Evolutionary conservation across 768 basidiomycete species (phyloP).

Genomic region (Agaricus subrufescens): DNA sequence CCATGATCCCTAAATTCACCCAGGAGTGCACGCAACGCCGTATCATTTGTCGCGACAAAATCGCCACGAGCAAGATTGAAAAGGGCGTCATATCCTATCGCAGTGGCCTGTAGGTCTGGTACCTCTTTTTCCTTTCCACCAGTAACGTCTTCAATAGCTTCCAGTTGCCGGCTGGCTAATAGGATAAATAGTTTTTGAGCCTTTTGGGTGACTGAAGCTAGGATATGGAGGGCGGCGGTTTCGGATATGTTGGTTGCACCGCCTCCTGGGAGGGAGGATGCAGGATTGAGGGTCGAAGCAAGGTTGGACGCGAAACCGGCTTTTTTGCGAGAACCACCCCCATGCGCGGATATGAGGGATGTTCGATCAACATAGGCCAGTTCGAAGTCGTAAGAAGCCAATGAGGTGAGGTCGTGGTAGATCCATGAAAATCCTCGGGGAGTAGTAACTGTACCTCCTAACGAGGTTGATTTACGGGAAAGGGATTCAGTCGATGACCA

Average conservation of each 20-base stretch:
- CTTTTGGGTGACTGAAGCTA: conserved; percentile 83
- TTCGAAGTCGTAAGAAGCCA: conserved; percentile 77
- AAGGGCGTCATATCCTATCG: conserved; percentile 59
- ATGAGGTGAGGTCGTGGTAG: conserved; percentile 90
- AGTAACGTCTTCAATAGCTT: conserved; percentile 39
- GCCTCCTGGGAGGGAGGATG: not conserved
- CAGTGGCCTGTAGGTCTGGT: conserved; percentile 47
- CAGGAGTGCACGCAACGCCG: conserved; percentile 73
- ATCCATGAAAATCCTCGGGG: conserved; percentile 66
- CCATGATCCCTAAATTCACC: conserved; percentile 92
- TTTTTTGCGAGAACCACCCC: conserved; percentile 33
- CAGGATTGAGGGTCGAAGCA: conserved; percentile 22
- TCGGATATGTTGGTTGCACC: conserved; percentile 55
- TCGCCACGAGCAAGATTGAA: conserved; percentile 74
- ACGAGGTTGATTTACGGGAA: conserved; percentile 39
- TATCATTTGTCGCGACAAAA: conserved; percentile 88
- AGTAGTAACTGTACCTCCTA: conserved; percentile 12
- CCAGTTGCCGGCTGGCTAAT: conserved; percentile 66
- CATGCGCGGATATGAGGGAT: conserved; percentile 50
- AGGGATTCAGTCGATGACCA: conserved; percentile 70
- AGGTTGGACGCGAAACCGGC: conserved; percentile 19
- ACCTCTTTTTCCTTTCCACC: conserved; percentile 11
- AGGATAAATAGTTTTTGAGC: conserved; percentile 79
- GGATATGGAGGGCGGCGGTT: conserved; percentile 73
- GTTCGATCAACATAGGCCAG: conserved; percentile 62